Base-by-base conservation (phyloP, 148 eudicot species). In the Dianthus caryophyllus region DNA sequence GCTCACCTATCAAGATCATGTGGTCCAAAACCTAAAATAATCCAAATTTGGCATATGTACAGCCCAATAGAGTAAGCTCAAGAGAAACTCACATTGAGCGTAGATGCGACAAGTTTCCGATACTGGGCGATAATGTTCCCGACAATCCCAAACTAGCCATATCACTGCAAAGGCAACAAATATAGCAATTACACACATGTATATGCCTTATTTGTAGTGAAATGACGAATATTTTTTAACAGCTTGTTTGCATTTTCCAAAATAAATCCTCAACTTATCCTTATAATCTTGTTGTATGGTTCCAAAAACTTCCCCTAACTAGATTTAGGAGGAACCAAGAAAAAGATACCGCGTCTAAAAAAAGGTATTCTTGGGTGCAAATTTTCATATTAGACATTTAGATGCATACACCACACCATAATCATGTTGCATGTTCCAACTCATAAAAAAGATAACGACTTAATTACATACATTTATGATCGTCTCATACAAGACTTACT, bases 21-120 rank as follows among this genome's bases (percentile, higher is more conserved):
- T 41, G 44, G 44, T 41, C 44, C 44, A 6, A 41, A 13, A 41
- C 44, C 44, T 41, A 9, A 9, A 41, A 41, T 9, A 41, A 41
- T 41, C 44, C 10, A 41, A 41, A 41, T 9, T 41, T 41, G 44
- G 44, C 44, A 41, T 41, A 41, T 33, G 3, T 18, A 36, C 33
- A 62, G 12, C 4, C 22, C 24, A 68, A 27, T 43, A 31, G 36
- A 67, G 20, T 17, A 53, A 2, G n/a, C n/a, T n/a, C n/a, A n/a
- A 4, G 22, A 48, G 26, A 54, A 67, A 25, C 88, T 87, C 74
- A 93, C 96, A 93, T 76, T 64, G 87, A 81, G 56, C 72, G 85
- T 65, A 93, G 91, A 65, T 82, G 94, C 62, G 84, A 83, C 80
- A 93, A 77, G 67, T 85, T 87, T 60, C 96, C 98, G 77, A 93